Conservation (phyloP, 495 filamentous ascomycete species). For the Poronia punctata region DNA sequence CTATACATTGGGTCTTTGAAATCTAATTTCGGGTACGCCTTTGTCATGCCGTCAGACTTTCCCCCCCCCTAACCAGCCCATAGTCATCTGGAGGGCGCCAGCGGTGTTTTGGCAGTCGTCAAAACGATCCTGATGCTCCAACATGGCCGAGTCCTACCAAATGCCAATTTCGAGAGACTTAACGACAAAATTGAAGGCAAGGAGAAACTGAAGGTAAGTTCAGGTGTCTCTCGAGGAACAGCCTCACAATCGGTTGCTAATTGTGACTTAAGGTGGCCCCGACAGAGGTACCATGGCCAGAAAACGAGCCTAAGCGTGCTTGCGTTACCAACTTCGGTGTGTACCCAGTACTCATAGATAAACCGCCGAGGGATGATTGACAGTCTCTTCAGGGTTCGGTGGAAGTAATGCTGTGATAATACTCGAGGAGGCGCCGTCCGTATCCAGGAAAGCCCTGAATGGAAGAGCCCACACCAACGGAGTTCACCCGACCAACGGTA, state of each 20-base stretch:
- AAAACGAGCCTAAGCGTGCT: constrained; percentile 22
- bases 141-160: constrained; percentile 38
- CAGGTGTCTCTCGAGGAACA: no score
- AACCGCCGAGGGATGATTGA: not conserved
- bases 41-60: not conserved
- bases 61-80: not conserved
- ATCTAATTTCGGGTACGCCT: constrained; percentile 40
- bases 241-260: no score
- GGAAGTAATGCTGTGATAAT: constrained; percentile 27
- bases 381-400: constrained; percentile 24
- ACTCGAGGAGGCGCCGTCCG: constrained; percentile 17
- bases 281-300: constrained; percentile 24
- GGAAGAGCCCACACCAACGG: not conserved
- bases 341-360: no score
- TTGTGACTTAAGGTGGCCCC: no score
- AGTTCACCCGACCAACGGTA: not conserved
- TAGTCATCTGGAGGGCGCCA: constrained; percentile 43
- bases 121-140: constrained; percentile 49
- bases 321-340: constrained; percentile 33
- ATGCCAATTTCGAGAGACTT: constrained; percentile 34
- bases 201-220: constrained; percentile 29
- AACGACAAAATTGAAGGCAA: constrained; percentile 29
- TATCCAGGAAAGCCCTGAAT: not conserved
- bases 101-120: constrained; percentile 46
- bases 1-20: constrained; percentile 49